Conservation (phyloP, 1,139 yeast genomes). For the Zygosaccharomyces pseudobailii region DNA sequence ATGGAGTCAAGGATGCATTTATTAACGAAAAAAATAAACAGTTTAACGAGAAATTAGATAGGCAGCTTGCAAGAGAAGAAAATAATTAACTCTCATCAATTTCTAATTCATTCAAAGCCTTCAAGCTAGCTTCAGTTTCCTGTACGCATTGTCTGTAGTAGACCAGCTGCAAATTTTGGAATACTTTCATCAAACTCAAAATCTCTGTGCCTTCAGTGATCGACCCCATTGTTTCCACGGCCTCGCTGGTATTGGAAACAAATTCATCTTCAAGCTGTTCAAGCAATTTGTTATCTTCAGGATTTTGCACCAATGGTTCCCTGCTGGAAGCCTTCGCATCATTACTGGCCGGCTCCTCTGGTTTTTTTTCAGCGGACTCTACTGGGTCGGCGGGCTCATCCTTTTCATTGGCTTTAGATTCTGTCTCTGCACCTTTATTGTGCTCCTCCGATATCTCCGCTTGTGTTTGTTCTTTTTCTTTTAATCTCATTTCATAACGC, state of each 20-base stretch:
- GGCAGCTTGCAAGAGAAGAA: constrained; percentile 11
- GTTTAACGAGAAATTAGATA: constrained; percentile 65
- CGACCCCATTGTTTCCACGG: constrained; percentile 72
- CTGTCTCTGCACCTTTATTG: constrained; percentile 22
- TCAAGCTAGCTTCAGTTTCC: constrained; percentile 41
- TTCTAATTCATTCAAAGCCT: constrained; percentile 39
- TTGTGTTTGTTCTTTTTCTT: constrained; percentile 33
- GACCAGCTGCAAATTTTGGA: constrained; percentile 62
- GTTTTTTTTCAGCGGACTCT: constrained; percentile 4
- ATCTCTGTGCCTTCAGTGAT: constrained; percentile 64
- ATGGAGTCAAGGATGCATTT: constrained; percentile 13
- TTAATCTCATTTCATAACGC: constrained; percentile 47
- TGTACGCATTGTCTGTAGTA: constrained; percentile 53
- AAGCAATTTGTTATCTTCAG: constrained; percentile 33
- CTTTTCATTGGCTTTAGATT: background rate
- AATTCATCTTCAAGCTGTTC: constrained; percentile 72
- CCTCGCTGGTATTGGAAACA: constrained; percentile 68
- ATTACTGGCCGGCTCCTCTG: background rate
- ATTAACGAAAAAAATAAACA: constrained; percentile 74
- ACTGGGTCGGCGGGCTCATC: constrained; percentile 5
- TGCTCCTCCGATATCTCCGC: constrained; percentile 12
- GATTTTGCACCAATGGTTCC: constrained; percentile 11
- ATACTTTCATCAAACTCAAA: constrained; percentile 55
- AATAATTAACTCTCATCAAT: constrained; percentile 4
- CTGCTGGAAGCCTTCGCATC: constrained; percentile 3